These are phyloP conservation scores for Massarina eburnea DNA, from an alignment of 2,329 filamentous ascomycete genomes.

Conservation along the genomic window DNA sequence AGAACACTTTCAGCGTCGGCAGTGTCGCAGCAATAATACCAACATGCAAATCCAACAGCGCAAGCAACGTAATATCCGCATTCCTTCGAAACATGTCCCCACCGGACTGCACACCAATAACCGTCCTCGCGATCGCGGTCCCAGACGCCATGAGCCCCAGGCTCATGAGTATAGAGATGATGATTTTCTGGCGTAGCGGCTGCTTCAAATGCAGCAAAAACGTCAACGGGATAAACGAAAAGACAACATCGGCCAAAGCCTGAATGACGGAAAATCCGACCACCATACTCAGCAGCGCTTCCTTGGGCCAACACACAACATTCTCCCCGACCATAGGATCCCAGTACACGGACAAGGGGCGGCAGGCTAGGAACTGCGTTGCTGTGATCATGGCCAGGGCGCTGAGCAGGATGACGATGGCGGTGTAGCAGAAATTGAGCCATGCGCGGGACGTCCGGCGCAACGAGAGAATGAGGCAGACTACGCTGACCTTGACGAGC, in stretches of 20 bases:
- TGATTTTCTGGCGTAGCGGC: background rate
- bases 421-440: constrained; percentile 19
- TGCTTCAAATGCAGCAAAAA: constrained; percentile 1
- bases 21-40: constrained; percentile 31
- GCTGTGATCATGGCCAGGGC: constrained; percentile 19
- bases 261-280: no score
- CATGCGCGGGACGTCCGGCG: constrained; percentile 20
- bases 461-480: constrained; percentile 24
- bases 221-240: constrained; percentile 1
- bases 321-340: constrained; percentile 18
- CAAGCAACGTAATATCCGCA: constrained; percentile 24
- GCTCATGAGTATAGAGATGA: constrained; percentile 5
- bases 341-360: constrained; percentile 28
- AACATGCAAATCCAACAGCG: constrained; percentile 27
- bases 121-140: background rate
- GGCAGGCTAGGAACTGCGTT: constrained; percentile 30
- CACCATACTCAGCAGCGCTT: no score
- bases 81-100: constrained; percentile 23
- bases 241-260: background rate
- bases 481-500: constrained; percentile 27
- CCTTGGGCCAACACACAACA: no score
- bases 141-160: constrained; percentile 3
- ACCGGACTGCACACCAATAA: constrained; percentile 3
- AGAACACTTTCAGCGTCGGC: constrained; percentile 27
- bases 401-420: constrained; percentile 19